These are phyloP conservation scores for Neonectria hederae DNA, from an alignment of 2,329 filamentous ascomycete species.

Conservation along the genomic window DNA sequence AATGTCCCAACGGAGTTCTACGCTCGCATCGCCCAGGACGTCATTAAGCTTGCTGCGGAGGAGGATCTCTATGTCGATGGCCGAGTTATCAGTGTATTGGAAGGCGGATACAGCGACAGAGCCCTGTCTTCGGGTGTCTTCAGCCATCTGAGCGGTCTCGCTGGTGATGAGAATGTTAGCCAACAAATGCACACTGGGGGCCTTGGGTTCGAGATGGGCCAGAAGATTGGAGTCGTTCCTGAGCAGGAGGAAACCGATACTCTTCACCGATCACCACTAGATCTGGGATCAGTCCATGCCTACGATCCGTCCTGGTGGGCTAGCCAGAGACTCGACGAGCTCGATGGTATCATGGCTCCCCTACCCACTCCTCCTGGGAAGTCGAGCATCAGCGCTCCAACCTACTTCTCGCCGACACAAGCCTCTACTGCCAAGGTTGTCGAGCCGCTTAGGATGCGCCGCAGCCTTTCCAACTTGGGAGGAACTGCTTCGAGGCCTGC, in stretches of 20 bases:
- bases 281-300: slow-evolving; percentile 48
- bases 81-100: slow-evolving; percentile 89
- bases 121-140: slow-evolving; percentile 88
- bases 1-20: slow-evolving; percentile 98
- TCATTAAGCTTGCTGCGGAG: slow-evolving; percentile 83
- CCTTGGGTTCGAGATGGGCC: slow-evolving; percentile 67
- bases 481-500: slow-evolving; percentile 54
- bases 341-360: slow-evolving; percentile 70
- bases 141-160: slow-evolving; percentile 88
- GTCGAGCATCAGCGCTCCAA: slow-evolving; percentile 66
- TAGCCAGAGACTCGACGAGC: slow-evolving; percentile 68
- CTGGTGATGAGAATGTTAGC: slow-evolving; percentile 61
- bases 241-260: slow-evolving; percentile 39
- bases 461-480: slow-evolving; percentile 67
- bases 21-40: slow-evolving; percentile 86
- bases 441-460: slow-evolving; percentile 71
- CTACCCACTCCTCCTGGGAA: slow-evolving; percentile 62
- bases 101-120: slow-evolving; percentile 95
- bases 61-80: slow-evolving; percentile 81
- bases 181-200: slow-evolving; percentile 51
- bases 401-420: slow-evolving; percentile 87
- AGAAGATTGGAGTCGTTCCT: slow-evolving; percentile 56
- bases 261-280: slow-evolving; percentile 23
- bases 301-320: slow-evolving; percentile 82
- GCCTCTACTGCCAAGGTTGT: slow-evolving; percentile 85